Conservation (phyloP, 768 basidiomycete genomes). For the Boletellus emodensis region DNA sequence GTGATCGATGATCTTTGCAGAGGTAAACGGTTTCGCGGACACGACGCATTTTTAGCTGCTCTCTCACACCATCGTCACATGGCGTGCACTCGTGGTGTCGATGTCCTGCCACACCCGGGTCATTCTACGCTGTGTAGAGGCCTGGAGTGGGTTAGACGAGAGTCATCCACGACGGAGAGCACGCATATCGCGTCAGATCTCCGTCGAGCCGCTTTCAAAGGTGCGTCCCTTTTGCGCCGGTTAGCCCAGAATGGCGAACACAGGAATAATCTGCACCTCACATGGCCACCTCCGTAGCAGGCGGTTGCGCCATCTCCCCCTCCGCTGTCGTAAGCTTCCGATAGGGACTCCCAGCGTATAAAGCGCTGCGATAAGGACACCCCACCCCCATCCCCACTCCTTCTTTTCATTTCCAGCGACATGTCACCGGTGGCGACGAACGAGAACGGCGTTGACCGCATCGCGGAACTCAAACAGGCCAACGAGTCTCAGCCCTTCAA, state of each 20-base stretch:
- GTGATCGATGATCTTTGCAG: too few relatives aligned
- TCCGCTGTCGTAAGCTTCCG: conserved; percentile 7
- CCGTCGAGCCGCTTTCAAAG: background rate
- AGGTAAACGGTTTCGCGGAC: too few relatives aligned
- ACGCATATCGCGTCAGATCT: background rate
- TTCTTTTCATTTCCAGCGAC: background rate
- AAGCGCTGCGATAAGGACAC: conserved; percentile 4
- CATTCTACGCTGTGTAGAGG: background rate
- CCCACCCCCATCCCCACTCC: too few relatives aligned
- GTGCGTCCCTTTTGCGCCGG: background rate
- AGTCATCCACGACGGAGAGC: background rate
- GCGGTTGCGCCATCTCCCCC: conserved; percentile 19
- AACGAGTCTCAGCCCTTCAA: conserved; percentile 40
- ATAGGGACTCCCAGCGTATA: conserved; percentile 9
- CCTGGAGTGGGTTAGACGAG: too few relatives aligned
- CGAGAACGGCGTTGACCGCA: conserved; percentile 25
- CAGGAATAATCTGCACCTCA: conserved; percentile 11
- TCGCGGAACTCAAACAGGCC: conserved; percentile 19
- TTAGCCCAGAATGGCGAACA: conserved; percentile 8
- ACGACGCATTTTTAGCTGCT: too few relatives aligned
- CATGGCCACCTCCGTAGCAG: conserved; percentile 6
- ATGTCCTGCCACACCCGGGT: background rate
- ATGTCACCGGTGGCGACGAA: conserved; percentile 53
- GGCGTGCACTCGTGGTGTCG: too few relatives aligned
- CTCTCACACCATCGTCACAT: background rate